phyloP scores from a whole-genome alignment of 768 basidiomycete genomes.

The Psilocybe subaeruginosa region DNA sequence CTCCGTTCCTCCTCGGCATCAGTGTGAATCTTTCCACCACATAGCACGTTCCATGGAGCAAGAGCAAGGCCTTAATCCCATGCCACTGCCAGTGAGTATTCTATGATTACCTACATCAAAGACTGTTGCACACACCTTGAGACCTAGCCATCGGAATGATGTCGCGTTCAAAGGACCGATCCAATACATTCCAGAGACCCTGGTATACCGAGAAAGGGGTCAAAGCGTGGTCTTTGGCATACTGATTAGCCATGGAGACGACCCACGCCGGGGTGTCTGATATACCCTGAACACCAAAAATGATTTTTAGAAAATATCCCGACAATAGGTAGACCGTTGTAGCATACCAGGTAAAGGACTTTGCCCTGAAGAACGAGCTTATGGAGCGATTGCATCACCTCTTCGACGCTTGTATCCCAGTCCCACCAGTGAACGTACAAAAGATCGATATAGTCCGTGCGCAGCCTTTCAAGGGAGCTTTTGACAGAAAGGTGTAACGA shows the following conservation, averaged over 20 bases:
- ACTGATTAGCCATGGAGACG: constrained; percentile 49
- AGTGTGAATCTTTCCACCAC: constrained; percentile 52
- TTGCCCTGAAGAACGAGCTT: constrained; percentile 52
- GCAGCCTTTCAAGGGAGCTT: constrained; percentile 44
- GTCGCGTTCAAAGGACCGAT: constrained; percentile 54
- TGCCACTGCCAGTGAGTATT: too few relatives aligned
- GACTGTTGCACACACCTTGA: constrained; percentile 30
- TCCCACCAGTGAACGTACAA: constrained; percentile 56
- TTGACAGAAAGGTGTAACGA: constrained; percentile 41
- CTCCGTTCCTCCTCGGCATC: constrained; percentile 42
- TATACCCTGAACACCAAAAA: constrained; percentile 30
- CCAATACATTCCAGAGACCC: constrained; percentile 45
- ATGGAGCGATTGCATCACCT: constrained; percentile 59
- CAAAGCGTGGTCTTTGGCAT: constrained; percentile 47
- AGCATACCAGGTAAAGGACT: constrained; percentile 44
- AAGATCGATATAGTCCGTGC: constrained; percentile 47
- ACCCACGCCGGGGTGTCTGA: constrained; percentile 53
- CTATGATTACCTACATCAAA: too few relatives aligned
- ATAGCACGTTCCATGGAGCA: constrained; percentile 36
- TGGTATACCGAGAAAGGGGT: constrained; percentile 59
- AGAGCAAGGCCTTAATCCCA: constrained; percentile 32
- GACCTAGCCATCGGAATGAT: constrained; percentile 49
- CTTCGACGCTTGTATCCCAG: constrained; percentile 51
- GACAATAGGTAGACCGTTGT: neutral
- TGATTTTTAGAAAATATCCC: neutral